Evolutionary conservation across 352 stramenopile genomes (phyloP).

Genomic region (Aphanomyces euteiches): DNA sequence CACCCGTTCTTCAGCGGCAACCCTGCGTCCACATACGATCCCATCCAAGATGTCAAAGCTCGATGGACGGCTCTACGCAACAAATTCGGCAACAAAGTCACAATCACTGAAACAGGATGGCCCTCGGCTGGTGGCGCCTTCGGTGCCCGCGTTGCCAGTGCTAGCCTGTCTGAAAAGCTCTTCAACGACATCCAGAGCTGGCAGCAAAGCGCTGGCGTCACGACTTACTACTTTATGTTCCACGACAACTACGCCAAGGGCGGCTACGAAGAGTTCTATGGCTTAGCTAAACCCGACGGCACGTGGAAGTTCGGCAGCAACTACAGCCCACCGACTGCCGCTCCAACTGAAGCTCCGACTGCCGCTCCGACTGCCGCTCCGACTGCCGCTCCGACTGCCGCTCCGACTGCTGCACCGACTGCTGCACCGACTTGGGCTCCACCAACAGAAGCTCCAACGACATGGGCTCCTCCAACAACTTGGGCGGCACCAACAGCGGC

Average conservation of each 20-base stretch:
- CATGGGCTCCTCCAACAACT: no score
- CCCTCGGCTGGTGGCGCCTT: slow-evolving; percentile 27
- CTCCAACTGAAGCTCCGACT: no score
- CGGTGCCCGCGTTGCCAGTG: not conserved
- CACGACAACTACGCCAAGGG: slow-evolving; percentile 47
- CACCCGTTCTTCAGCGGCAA: slow-evolving; percentile 26
- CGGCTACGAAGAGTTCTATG: slow-evolving; percentile 52
- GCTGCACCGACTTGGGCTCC: no score
- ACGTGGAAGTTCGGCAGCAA: slow-evolving; percentile 48
- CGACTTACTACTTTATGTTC: slow-evolving; percentile 62
- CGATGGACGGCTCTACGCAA: slow-evolving; percentile 28
- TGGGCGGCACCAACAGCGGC: no score
- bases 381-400: no score
- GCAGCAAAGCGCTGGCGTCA: not conserved
- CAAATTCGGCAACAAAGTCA: slow-evolving; percentile 35
- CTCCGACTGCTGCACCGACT: no score
- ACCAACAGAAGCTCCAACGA: no score
- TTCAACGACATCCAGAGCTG: slow-evolving; percentile 25
- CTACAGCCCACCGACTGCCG: no score
- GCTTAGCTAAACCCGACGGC: slow-evolving; percentile 43
- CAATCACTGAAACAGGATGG: slow-evolving; percentile 59
- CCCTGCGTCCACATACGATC: not conserved
- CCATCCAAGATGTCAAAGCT: slow-evolving; percentile 20
- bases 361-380: no score
- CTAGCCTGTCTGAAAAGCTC: slow-evolving; percentile 21